Conservation (phyloP, 192 early-diverging fungal genomes). For the Coemansia sp. region DNA sequence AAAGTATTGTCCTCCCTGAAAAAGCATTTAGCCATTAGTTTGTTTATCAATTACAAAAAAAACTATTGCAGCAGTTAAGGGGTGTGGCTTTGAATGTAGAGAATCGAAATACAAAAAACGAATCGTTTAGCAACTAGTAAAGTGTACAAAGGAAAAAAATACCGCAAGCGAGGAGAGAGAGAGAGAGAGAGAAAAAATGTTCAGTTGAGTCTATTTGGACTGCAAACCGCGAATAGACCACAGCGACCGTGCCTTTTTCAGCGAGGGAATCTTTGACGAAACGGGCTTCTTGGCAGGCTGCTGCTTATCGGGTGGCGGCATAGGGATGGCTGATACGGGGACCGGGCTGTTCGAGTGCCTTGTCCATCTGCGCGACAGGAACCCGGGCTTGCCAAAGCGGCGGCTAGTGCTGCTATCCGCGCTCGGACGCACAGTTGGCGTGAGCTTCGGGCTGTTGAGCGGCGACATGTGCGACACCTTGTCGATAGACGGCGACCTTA, state of each 20-base stretch:
- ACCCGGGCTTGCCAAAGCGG: constrained; percentile 13
- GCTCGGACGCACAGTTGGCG: background rate
- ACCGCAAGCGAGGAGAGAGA: constrained; percentile 2
- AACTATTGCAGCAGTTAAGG: too few relatives aligned
- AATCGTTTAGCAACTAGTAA: background rate
- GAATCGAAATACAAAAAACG: background rate
- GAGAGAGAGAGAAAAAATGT: constrained; percentile 2
- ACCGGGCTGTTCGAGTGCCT: constrained; percentile 4
- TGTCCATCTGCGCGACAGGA: constrained; percentile 16
- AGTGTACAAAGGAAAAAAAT: constrained; percentile 4
- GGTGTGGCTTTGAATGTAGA: too few relatives aligned
- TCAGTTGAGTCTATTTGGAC: background rate
- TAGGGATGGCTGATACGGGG: constrained; percentile 29
- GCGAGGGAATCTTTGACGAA: constrained; percentile 20
- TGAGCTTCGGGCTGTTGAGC: constrained; percentile 24
- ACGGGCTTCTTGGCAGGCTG: background rate
- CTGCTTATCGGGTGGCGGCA: constrained; percentile 14
- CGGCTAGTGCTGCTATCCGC: constrained; percentile 17
- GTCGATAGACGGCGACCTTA: background rate
- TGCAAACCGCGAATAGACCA: constrained; percentile 24
- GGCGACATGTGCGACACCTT: constrained; percentile 33
- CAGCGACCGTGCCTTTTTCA: constrained; percentile 35
- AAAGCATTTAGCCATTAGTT: background rate
- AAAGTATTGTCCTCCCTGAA: background rate
- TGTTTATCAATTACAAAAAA: too few relatives aligned